Conservation (phyloP, 805 yeast genomes). For the Starmerella tilneyi region DNA sequence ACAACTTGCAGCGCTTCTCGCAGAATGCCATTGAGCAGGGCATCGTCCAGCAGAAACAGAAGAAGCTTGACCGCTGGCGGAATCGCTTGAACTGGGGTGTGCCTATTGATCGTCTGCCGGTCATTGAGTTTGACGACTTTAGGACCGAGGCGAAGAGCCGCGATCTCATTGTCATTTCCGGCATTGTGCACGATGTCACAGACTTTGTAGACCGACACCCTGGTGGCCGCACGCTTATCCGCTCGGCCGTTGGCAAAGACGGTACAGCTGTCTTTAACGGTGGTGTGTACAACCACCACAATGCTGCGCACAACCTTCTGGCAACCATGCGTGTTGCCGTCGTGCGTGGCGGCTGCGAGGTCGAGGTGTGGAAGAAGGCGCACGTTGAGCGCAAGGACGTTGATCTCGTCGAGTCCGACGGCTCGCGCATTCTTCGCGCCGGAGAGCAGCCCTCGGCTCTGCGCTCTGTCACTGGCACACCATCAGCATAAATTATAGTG, state of each 20-base stretch:
- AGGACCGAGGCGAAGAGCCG: constrained; percentile 41
- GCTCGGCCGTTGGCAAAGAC: constrained; percentile 79
- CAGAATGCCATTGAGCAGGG: constrained; percentile 59
- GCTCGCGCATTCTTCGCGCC: constrained; percentile 47
- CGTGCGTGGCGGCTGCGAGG: constrained; percentile 67
- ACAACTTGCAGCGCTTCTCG: constrained; percentile 46
- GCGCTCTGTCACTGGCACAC: constrained; percentile 23
- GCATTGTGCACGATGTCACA: constrained; percentile 86
- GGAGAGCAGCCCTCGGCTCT: constrained; percentile 47
- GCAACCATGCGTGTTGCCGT: constrained; percentile 93
- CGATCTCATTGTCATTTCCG: constrained; percentile 71
- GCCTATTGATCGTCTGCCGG: constrained; percentile 78
- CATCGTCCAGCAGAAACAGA: constrained; percentile 71
- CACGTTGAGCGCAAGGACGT: constrained; percentile 56
- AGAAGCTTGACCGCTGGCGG: constrained; percentile 63
- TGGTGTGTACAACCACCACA: constrained; percentile 85
- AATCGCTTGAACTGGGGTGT: constrained; percentile 86
- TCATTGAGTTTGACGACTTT: constrained; percentile 47
- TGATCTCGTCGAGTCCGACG: constrained; percentile 46
- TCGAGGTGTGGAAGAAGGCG: constrained; percentile 71
- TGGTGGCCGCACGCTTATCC: constrained; percentile 73
- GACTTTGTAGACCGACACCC: constrained; percentile 90
- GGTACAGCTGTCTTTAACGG: constrained; percentile 93
- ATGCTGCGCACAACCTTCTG: constrained; percentile 81
- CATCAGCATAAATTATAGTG: constrained; percentile 22